phyloP scores from a whole-genome alignment of 768 basidiomycete genomes.

The Dictyophora rubrovolvata region DNA sequence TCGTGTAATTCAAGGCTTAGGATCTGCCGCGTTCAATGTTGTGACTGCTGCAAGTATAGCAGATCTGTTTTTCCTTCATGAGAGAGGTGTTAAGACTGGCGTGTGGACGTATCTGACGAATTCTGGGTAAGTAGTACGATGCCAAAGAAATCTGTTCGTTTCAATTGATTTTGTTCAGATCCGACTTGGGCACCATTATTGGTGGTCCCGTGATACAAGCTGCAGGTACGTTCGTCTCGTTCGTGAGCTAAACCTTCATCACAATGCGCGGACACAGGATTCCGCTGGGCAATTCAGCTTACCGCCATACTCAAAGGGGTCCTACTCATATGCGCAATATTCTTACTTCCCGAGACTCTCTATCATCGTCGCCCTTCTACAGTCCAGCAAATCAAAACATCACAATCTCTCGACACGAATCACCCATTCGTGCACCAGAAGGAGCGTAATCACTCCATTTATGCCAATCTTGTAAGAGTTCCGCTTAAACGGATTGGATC shows the following conservation, averaged over 20 bases:
- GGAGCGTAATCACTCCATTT: not conserved
- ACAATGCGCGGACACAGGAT: not conserved
- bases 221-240: not conserved
- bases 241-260: not conserved
- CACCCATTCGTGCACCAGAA: not conserved
- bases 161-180: constrained; percentile 11
- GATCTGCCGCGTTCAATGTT: constrained; percentile 14
- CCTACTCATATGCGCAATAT: not conserved
- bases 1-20: constrained; percentile 15
- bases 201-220: not conserved
- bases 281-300: not conserved
- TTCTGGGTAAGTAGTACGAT: constrained; percentile 6
- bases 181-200: not conserved
- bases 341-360: not conserved
- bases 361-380: not conserved
- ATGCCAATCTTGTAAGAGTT: not conserved
- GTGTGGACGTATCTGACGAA: constrained; percentile 11
- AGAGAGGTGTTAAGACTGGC: constrained; percentile 15
- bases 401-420: not conserved
- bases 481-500: not conserved
- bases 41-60: constrained; percentile 14
- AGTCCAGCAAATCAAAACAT: not conserved
- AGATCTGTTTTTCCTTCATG: constrained; percentile 18
- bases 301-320: not conserved
- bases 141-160: not conserved